A percentile compares a stretch with the other conserved stretches of the same genome.
These are phyloP conservation scores for Zasmidium cellare DNA, from an alignment of 2,329 filamentous ascomycete species.

Conservation along the genomic window DNA sequence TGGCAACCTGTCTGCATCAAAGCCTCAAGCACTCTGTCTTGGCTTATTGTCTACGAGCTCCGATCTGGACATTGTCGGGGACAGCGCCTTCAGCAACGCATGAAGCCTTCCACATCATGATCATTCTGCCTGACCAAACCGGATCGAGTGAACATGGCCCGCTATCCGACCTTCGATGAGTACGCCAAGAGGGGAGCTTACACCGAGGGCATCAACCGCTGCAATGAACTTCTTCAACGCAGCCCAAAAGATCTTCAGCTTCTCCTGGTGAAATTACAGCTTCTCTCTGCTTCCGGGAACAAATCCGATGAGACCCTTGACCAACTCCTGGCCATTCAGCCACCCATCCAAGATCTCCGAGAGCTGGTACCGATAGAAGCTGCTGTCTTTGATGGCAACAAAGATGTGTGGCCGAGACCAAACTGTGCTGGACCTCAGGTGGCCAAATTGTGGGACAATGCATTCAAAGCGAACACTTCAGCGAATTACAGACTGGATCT, in stretches of 20 bases:
- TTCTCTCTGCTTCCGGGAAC: conserved; percentile 25
- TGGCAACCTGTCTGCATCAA: too few relatives aligned
- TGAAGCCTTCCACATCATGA: not conserved
- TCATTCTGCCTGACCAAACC: not conserved
- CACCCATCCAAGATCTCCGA: conserved; percentile 27
- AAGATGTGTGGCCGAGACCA: conserved; percentile 28
- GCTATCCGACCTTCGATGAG: conserved; percentile 35
- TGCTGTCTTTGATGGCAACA: conserved; percentile 27
- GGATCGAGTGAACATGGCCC: conserved; percentile 28
- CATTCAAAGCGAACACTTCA: conserved; percentile 25
- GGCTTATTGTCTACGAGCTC: too few relatives aligned
- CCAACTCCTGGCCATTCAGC: conserved; percentile 24
- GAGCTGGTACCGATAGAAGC: conserved; percentile 31
- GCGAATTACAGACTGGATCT: conserved; percentile 29
- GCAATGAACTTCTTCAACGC: conserved; percentile 33
- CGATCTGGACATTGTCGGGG: too few relatives aligned
- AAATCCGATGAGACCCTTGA: conserved; percentile 25
- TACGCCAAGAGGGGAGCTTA: conserved; percentile 30
- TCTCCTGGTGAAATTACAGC: conserved; percentile 32
- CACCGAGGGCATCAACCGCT: conserved; percentile 33
- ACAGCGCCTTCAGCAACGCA: not conserved
- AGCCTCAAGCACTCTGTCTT: too few relatives aligned
- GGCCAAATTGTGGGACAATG: conserved; percentile 35
- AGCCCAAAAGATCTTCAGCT: conserved; percentile 31
- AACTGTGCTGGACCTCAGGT: conserved; percentile 29